Conservation (phyloP, 1,284 basidiomycete genomes). For the Mycena sp. region DNA sequence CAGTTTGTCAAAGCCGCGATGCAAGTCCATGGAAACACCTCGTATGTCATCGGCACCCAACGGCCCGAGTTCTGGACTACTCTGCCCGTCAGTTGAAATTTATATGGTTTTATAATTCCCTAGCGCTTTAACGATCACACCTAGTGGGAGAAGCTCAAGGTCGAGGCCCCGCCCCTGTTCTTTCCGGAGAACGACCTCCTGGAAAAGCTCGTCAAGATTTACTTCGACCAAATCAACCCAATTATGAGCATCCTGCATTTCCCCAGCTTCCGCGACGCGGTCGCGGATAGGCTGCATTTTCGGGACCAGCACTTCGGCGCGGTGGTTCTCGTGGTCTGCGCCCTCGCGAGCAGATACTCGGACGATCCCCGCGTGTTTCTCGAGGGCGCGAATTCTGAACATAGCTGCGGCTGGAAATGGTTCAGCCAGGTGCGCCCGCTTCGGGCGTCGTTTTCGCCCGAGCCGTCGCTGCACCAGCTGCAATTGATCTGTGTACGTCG, state of each 20-base stretch:
- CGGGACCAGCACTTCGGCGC: slow-evolving; percentile 14
- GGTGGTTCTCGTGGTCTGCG: slow-evolving; percentile 42
- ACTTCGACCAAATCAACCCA: slow-evolving; percentile 22
- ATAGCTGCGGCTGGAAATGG: slow-evolving; percentile 26
- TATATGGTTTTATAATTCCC: background rate
- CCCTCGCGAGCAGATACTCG: slow-evolving; percentile 15
- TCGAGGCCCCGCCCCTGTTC: background rate
- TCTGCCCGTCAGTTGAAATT: slow-evolving; percentile 1
- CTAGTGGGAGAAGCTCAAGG: slow-evolving; percentile 16
- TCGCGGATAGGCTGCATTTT: slow-evolving; percentile 7
- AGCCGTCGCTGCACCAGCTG: slow-evolving; percentile 9
- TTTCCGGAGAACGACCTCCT: slow-evolving; percentile 24
- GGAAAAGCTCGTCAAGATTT: slow-evolving; percentile 10
- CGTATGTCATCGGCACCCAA: slow-evolving; percentile 8
- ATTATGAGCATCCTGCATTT: slow-evolving; percentile 14
- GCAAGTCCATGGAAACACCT: background rate
- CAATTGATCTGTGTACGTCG: slow-evolving; percentile 12
- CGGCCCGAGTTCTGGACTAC: slow-evolving; percentile 16
- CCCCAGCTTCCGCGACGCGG: slow-evolving; percentile 5
- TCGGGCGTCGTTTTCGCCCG: background rate
- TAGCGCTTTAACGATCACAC: background rate
- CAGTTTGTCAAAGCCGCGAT: slow-evolving; percentile 12
- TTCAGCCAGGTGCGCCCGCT: slow-evolving; percentile 12
- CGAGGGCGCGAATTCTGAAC: slow-evolving; percentile 3
- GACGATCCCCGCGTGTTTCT: slow-evolving; percentile 23